These are phyloP conservation scores for Mucor indicus DNA, from an alignment of 371 early-diverging fungal species.

Conservation along the genomic window DNA sequence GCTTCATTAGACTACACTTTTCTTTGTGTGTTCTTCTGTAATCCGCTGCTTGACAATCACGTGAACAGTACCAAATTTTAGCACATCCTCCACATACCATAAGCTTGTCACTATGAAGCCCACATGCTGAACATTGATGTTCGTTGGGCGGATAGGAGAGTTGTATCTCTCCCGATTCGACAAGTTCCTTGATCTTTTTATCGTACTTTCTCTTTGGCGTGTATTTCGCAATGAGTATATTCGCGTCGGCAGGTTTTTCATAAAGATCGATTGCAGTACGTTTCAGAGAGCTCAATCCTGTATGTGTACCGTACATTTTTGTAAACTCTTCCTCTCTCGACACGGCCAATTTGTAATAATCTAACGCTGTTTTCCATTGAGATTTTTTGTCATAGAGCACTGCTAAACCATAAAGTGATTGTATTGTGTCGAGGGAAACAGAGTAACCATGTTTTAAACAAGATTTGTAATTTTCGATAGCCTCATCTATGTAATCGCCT, in stretches of 20 bases:
- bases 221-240: constrained; percentile 25
- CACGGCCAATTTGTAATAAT: constrained; percentile 53
- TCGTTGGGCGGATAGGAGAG: constrained; percentile 39
- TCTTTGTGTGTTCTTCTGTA: constrained; percentile 52
- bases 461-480: constrained; percentile 52
- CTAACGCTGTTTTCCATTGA: constrained; percentile 49
- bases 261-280: constrained; percentile 47
- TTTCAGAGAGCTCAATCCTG: constrained; percentile 60
- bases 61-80: constrained; percentile 62
- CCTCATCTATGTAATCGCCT: constrained; percentile 51
- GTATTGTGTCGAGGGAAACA: constrained; percentile 56
- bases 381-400: constrained; percentile 50
- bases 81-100: constrained; percentile 60
- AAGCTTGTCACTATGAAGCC: constrained; percentile 41
- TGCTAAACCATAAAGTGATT: constrained; percentile 57
- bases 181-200: constrained; percentile 38
- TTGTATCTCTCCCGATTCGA: constrained; percentile 41
- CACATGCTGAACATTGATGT: constrained; percentile 55
- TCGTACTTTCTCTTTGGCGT: constrained; percentile 36
- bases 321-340: constrained; percentile 55
- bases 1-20: constrained; percentile 36
- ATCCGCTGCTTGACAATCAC: constrained; percentile 60
- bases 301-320: constrained; percentile 52
- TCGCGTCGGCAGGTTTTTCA: constrained; percentile 39
- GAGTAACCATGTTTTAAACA: constrained; percentile 55